phyloP scores from a whole-genome alignment of 2,329 filamentous ascomycete genomes.

The Aureobasidium pullulans region DNA sequence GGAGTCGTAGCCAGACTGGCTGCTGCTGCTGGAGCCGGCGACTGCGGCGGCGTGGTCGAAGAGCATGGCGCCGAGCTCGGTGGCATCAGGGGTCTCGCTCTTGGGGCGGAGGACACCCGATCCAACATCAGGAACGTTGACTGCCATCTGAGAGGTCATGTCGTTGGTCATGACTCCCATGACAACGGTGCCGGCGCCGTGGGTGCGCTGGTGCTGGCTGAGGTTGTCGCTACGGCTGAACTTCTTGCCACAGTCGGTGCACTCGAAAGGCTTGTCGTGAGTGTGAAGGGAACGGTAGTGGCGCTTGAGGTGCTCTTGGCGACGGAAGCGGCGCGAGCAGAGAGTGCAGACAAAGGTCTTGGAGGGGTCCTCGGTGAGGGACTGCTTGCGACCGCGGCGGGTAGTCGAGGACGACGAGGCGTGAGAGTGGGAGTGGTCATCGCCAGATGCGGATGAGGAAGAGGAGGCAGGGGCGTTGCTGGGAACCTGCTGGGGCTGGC shows the following conservation, averaged over 20 bases:
- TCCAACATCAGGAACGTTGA: slow-evolving; percentile 28
- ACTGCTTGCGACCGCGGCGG: slow-evolving; percentile 96
- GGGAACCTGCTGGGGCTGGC: slow-evolving; percentile 25
- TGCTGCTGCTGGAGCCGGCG: slow-evolving; percentile 52
- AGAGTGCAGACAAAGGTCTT: slow-evolving; percentile 98
- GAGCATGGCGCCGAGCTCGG: slow-evolving; percentile 65
- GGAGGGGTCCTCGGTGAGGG: slow-evolving; percentile 90
- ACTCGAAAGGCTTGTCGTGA: slow-evolving; percentile 97
- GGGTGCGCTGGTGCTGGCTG: slow-evolving; percentile 89
- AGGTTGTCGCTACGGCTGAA: slow-evolving; percentile 98
- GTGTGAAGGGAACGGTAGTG: slow-evolving; percentile 98
- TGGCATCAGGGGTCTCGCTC: slow-evolving; percentile 46
- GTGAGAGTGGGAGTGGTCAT: slow-evolving; percentile 20
- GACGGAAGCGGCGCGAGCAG: slow-evolving; percentile 93
- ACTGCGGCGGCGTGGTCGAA: slow-evolving; percentile 69
- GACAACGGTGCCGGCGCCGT: slow-evolving; percentile 81
- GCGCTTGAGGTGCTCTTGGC: slow-evolving; percentile 96
- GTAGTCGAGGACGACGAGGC: slow-evolving; percentile 54
- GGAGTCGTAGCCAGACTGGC: slow-evolving; percentile 23
- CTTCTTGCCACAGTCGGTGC: slow-evolving; percentile 96
- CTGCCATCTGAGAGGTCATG: slow-evolving; percentile 22
- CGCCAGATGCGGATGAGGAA: slow-evolving; percentile 8
- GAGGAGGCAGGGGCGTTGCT: slow-evolving; percentile 20
- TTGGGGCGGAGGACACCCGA: slow-evolving; percentile 27
- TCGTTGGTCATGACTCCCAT: slow-evolving; percentile 64